These are phyloP conservation scores for Phytopythium ostracodes DNA, from an alignment of 352 stramenopile species.

Conservation along the genomic window DNA sequence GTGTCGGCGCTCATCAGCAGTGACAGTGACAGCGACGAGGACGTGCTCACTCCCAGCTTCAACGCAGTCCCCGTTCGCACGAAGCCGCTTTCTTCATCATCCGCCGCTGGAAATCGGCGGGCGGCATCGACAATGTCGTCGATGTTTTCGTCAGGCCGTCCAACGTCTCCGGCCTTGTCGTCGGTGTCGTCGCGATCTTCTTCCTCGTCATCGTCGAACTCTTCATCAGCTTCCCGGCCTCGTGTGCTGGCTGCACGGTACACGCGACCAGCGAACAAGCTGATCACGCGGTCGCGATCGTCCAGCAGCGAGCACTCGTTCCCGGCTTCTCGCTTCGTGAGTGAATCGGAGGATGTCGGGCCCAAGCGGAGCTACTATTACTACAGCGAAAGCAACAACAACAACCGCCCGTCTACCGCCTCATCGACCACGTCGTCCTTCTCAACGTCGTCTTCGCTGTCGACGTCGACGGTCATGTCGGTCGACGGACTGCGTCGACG, in stretches of 20 bases:
- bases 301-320: background rate
- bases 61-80: background rate
- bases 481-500: background rate
- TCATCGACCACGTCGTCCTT: conserved; percentile 15
- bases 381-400: conserved; percentile 20
- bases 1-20: conserved; percentile 78
- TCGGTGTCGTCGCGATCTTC: conserved; percentile 38
- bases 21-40: conserved; percentile 71
- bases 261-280: background rate
- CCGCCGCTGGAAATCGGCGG: background rate
- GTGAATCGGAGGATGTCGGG: conserved; percentile 21
- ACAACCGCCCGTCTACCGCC: conserved; percentile 17
- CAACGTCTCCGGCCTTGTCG: conserved; percentile 41
- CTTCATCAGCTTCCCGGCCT: conserved; percentile 7
- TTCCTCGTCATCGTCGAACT: conserved; percentile 27
- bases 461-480: conserved; percentile 10
- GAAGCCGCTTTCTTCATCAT: background rate
- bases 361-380: conserved; percentile 12
- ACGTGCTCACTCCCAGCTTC: conserved; percentile 39
- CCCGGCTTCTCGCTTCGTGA: conserved; percentile 5
- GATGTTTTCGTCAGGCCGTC: conserved; percentile 33
- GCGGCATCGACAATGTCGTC: conserved; percentile 15
- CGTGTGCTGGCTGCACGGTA: background rate
- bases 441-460: conserved; percentile 22
- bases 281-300: background rate